These are phyloP conservation scores for Lachancea waltii DNA, from an alignment of 805 yeast species.

Conservation along the genomic window DNA sequence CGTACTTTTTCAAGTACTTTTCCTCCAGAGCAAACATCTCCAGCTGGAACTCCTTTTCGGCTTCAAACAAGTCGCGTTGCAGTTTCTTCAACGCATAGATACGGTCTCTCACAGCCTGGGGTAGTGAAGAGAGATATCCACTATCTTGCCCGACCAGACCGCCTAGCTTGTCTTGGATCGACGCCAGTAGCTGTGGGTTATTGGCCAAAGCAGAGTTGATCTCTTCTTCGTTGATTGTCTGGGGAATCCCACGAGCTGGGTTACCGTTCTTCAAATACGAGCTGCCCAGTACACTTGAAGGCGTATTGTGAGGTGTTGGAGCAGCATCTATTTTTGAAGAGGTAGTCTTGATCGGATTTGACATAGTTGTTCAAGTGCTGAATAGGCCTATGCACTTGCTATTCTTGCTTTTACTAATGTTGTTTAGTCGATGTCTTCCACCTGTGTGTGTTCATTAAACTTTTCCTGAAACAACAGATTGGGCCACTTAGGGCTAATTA, in stretches of 20 bases:
- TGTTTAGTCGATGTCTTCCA: too few species aligned
- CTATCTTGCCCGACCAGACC: slow-evolving; percentile 77
- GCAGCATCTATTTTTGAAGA: slow-evolving; percentile 78
- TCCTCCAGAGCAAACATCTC: slow-evolving; percentile 83
- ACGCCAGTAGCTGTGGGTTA: slow-evolving; percentile 75
- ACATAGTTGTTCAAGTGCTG: slow-evolving; percentile 40
- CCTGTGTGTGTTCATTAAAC: too few species aligned
- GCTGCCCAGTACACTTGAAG: slow-evolving; percentile 68
- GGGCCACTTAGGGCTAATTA: too few species aligned
- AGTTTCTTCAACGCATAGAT: slow-evolving; percentile 76
- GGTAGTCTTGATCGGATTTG: slow-evolving; percentile 79
- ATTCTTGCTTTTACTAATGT: too few species aligned
- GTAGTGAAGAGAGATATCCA: slow-evolving; percentile 68
- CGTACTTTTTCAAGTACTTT: slow-evolving; percentile 63
- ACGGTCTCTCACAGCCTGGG: slow-evolving; percentile 64
- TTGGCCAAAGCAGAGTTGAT: slow-evolving; percentile 48
- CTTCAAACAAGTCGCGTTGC: slow-evolving; percentile 69
- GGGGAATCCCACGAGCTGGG: slow-evolving; percentile 48
- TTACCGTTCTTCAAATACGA: slow-evolving; percentile 60
- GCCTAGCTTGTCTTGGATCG: slow-evolving; percentile 87
- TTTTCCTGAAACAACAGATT: too few species aligned
- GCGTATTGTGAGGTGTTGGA: slow-evolving; percentile 98
- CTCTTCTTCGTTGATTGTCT: slow-evolving; percentile 68
- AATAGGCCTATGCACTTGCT: not conserved
- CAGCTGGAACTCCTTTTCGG: slow-evolving; percentile 87